A percentile compares a stretch with the other conserved stretches of the same genome.
phyloP scores from a whole-genome alignment of 768 basidiomycete genomes.

The Lactarius akahatsu region DNA sequence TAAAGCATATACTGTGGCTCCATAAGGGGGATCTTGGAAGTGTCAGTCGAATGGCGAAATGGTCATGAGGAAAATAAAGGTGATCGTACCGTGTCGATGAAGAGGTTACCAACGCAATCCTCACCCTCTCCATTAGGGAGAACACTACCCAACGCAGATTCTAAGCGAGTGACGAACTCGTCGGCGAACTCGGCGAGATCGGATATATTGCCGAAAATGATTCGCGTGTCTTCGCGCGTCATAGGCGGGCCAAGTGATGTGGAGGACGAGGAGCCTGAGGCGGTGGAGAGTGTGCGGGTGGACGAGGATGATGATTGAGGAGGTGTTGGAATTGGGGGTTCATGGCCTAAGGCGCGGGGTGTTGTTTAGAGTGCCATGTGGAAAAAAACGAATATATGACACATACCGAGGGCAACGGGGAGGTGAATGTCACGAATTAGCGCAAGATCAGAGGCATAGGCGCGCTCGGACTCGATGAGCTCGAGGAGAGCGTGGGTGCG shows the following conservation, averaged over 20 bases:
- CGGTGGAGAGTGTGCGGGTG: conserved; percentile 48
- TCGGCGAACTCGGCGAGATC: conserved; percentile 76
- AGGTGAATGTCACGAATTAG: conserved; percentile 77
- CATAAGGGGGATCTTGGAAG: conserved; percentile 59
- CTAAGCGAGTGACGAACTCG: conserved; percentile 59
- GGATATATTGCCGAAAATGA: conserved; percentile 74
- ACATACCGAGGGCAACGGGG: conserved; percentile 68
- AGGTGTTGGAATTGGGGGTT: conserved; percentile 40
- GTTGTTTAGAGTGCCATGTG: background rate
- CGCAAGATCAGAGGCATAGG: conserved; percentile 81
- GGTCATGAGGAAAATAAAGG: background rate
- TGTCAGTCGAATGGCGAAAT: conserved; percentile 13
- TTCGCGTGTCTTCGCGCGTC: conserved; percentile 64
- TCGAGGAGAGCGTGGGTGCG: conserved; percentile 77
- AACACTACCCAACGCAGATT: conserved; percentile 61
- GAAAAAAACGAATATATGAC: conserved; percentile 32
- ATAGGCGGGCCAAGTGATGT: conserved; percentile 52
- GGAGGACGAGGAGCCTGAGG: conserved; percentile 49
- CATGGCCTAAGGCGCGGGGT: conserved; percentile 38
- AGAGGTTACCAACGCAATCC: conserved; percentile 68
- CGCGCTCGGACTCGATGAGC: conserved; percentile 73
- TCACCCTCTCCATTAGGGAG: conserved; percentile 65
- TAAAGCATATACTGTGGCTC: conserved; percentile 75
- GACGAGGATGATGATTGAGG: conserved; percentile 48
- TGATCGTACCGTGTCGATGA: conserved; percentile 59